These are phyloP conservation scores for Saccharomyces pastorianus DNA, from an alignment of 1,139 yeast species.

Conservation along the genomic window DNA sequence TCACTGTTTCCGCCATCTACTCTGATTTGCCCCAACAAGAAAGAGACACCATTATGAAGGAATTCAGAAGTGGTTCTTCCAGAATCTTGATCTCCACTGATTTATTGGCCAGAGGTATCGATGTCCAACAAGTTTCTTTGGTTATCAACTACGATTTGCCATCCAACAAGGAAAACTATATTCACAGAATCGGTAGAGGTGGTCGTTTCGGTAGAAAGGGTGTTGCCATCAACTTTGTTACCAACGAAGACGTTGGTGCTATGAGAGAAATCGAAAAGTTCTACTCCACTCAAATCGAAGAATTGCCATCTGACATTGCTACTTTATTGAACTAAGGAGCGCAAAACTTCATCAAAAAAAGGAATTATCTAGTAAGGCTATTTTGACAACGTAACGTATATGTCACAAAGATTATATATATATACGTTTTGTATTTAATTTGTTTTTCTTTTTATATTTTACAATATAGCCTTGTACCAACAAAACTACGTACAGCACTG, in stretches of 20 bases:
- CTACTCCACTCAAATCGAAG: slow-evolving; percentile 97
- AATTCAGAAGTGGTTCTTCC: slow-evolving; percentile 96
- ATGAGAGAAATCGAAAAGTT: slow-evolving; percentile 97
- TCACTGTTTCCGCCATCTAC: slow-evolving; percentile 95
- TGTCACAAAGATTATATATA: not conserved
- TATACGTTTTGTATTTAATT: not conserved
- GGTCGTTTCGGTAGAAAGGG: slow-evolving; percentile 99
- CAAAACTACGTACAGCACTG: too few species aligned
- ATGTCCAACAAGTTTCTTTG: slow-evolving; percentile 96
- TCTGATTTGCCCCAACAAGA: slow-evolving; percentile 95
- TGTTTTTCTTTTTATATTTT: not conserved
- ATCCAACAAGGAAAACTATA: slow-evolving; percentile 93
- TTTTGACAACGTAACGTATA: not conserved
- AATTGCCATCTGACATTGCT: slow-evolving; percentile 93
- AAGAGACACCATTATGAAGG: slow-evolving; percentile 97
- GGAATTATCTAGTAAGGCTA: not conserved
- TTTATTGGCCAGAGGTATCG: slow-evolving; percentile 98
- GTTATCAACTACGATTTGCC: slow-evolving; percentile 98
- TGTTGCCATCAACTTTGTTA: slow-evolving; percentile 97
- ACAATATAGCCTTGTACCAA: too few species aligned
- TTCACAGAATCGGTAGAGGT: slow-evolving; percentile 99
- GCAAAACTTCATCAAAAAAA: not conserved
- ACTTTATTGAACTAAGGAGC: slow-evolving; percentile 46
- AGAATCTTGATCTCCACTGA: slow-evolving; percentile 96
- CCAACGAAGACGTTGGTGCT: slow-evolving; percentile 82